These are phyloP conservation scores for Schizothecium vesticola DNA, from an alignment of 495 filamentous ascomycete species.

Conservation along the genomic window DNA sequence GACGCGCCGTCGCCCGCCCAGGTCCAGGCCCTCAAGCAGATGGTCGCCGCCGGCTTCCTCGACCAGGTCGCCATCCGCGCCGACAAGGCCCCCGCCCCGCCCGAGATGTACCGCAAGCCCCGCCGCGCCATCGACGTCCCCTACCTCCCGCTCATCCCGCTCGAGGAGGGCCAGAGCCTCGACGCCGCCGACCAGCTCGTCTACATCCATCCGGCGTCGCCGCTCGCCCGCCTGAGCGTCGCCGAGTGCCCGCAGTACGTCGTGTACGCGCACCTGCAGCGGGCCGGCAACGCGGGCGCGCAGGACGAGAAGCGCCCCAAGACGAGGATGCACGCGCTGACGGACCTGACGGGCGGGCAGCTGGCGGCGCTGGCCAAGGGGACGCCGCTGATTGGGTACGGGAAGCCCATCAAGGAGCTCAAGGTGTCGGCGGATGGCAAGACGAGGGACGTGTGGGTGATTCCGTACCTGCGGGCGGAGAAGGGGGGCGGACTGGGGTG, in stretches of 20 bases:
- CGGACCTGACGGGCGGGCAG: constrained; percentile 65
- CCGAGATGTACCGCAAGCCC: constrained; percentile 63
- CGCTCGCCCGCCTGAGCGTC: constrained; percentile 63
- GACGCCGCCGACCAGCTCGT: constrained; percentile 49
- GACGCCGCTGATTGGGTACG: constrained; percentile 77
- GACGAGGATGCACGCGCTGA: constrained; percentile 85
- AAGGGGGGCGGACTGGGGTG: constrained; percentile 60
- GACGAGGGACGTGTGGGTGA: constrained; percentile 73
- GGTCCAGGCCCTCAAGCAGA: constrained; percentile 78
- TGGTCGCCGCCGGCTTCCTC: constrained; percentile 87
- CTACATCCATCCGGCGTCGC: constrained; percentile 81
- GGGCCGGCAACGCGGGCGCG: constrained; percentile 47
- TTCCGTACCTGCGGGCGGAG: constrained; percentile 65
- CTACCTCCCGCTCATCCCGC: constrained; percentile 80
- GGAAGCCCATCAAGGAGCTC: constrained; percentile 81
- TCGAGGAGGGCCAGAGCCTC: constrained; percentile 39
- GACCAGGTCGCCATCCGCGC: constrained; percentile 94
- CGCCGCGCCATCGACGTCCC: constrained; percentile 81
- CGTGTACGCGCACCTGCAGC: constrained; percentile 80
- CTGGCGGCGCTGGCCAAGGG: constrained; percentile 77
- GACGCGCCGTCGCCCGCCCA: constrained; percentile 66
- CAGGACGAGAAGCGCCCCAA: constrained; percentile 54
- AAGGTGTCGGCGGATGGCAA: constrained; percentile 42
- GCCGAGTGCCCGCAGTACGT: constrained; percentile 77
- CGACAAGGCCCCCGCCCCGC: constrained; percentile 70